These are phyloP conservation scores for Thelephora ganbajun DNA, from an alignment of 768 basidiomycete genomes.

Conservation along the genomic window DNA sequence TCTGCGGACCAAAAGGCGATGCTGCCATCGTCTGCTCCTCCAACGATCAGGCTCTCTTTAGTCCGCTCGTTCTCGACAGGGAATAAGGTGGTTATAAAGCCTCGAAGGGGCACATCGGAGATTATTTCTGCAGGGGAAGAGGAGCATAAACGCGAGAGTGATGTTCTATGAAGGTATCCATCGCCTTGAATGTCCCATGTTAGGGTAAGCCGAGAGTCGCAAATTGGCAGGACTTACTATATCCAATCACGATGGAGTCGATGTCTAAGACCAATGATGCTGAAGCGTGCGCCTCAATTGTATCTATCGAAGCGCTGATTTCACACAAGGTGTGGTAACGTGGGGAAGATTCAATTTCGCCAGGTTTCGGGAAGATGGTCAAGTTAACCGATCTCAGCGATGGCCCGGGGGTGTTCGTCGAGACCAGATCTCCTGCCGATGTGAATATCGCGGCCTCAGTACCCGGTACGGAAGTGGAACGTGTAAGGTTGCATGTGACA, in stretches of 20 bases:
- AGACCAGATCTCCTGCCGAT: neutral
- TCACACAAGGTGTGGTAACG: no score
- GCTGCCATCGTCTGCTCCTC: conserved; percentile 68
- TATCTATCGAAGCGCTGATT: no score
- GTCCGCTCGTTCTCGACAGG: conserved; percentile 43
- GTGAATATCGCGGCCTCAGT: no score
- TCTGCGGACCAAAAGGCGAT: conserved; percentile 58
- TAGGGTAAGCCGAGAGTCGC: neutral
- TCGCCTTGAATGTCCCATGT: conserved; percentile 11
- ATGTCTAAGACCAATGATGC: conserved; percentile 19
- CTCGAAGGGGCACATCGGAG: conserved; percentile 35
- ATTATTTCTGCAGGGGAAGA: conserved; percentile 17
- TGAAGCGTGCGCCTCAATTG: neutral
- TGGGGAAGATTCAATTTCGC: no score
- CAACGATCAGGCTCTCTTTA: conserved; percentile 49
- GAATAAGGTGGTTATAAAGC: conserved; percentile 35
- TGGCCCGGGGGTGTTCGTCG: no score
- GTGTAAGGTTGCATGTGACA: no score
- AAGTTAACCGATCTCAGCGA: no score
- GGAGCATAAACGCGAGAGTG: conserved; percentile 11
- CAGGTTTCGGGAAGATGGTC: no score
- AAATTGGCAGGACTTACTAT: conserved; percentile 8
- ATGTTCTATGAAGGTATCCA: conserved; percentile 16
- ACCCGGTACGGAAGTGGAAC: no score
- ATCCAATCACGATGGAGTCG: conserved; percentile 44